Base-by-base conservation (phyloP, 2,329 filamentous ascomycete genomes). In the Ramularia endophylla region DNA sequence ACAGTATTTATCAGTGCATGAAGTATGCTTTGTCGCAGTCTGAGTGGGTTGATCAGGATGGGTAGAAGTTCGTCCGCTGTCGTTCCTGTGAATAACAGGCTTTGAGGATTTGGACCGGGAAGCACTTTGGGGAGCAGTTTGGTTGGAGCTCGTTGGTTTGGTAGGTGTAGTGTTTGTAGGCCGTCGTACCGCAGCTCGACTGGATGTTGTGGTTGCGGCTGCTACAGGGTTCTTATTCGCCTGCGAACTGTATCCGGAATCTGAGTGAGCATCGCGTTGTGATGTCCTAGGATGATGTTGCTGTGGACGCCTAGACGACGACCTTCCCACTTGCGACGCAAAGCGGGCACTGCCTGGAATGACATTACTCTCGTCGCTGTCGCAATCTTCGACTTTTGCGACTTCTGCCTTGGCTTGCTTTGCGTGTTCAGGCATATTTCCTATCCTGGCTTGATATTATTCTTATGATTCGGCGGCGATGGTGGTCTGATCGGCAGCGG, bases 161-260 rank as follows among this genome's bases (percentile, higher is more conserved):
- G n/a, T n/a, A n/a, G n/a, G n/a, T n/a, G n/a, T n/a, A n/a, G n/a
- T n/a, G n/a, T n/a, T n/a, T n/a, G n/a, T n/a, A n/a, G n/a, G n/a
- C n/a, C n/a, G n/a, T n/a, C n/a, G n/a, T n/a, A n/a, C n/a, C n/a
- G n/a, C n/a, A n/a, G n/a, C n/a, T 36, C 37, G 27, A 37, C 27
- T 29, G 12, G 33, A 29, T 27, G 40, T 41, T 34, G 46, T 13
- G 3, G 33, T 22, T 22, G 41, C 8, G 45, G 43, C 34, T 17
- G 33, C 27, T 28, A 48, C 28, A 37, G 35, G 22, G 11, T 11
- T 25, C 11, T 25, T 6, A 11, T 6, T 11, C 22, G 38, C 45
- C 25, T 55, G 52, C 33, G 75, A 79, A 49, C 74, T 78, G 67
- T 80, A 80, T 54, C 77, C 77, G 51, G 76, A 79, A 63, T 81